A percentile compares a stretch with the other conserved stretches of the same genome.
Conservation (phyloP, 306 rosid species). For the Arachis hypogaea region DNA sequence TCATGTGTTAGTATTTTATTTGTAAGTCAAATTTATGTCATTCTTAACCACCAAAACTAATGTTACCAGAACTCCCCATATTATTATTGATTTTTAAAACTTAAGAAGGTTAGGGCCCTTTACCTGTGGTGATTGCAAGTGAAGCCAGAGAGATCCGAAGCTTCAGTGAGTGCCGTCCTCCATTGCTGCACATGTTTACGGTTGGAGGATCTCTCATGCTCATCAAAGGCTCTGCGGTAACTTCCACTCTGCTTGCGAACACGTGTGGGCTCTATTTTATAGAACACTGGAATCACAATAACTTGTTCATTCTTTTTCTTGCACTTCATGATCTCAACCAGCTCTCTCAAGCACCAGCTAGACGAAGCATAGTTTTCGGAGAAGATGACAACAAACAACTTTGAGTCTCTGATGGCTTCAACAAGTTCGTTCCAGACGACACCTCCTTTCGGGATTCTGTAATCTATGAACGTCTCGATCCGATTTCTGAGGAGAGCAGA, state of each 20-base stretch:
- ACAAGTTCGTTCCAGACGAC: background rate
- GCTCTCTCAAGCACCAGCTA: constrained; percentile 37
- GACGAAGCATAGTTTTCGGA: constrained; percentile 23
- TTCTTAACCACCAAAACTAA: too few relatives aligned
- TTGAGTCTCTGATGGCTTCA: background rate
- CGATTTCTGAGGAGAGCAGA: too few relatives aligned
- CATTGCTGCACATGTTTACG: background rate
- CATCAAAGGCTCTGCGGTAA: too few relatives aligned
- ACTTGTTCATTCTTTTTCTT: background rate
- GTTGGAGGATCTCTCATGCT: background rate
- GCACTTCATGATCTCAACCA: constrained; percentile 26
- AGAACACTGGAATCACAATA: constrained; percentile 31
- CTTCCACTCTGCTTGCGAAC: too few relatives aligned
- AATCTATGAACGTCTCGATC: background rate
- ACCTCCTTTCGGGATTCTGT: background rate
- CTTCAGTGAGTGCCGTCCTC: background rate
- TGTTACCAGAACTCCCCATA: too few relatives aligned
- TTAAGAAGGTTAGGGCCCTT: too few relatives aligned
- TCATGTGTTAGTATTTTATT: too few relatives aligned
- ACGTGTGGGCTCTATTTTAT: background rate
- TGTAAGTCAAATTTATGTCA: too few relatives aligned
- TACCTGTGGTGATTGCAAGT: background rate
- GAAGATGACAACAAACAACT: constrained; percentile 4
- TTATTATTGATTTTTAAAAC: too few relatives aligned
- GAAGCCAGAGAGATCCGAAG: constrained; percentile 14